Base-by-base conservation (phyloP, 495 filamentous ascomycete genomes). In the Sabuloglossum arenarium region DNA sequence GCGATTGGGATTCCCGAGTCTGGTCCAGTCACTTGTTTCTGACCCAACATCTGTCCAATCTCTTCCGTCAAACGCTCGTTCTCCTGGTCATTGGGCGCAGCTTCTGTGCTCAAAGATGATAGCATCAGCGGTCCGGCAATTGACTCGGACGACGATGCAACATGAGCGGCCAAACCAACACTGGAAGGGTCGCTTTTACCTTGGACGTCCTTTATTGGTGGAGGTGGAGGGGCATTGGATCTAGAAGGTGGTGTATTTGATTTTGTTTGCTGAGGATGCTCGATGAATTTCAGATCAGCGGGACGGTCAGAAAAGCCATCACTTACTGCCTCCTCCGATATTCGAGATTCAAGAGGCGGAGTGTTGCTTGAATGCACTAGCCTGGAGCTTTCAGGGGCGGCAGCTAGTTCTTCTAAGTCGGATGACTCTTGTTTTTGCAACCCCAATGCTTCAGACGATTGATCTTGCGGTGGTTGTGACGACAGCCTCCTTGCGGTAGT, bases 21-120 rank as follows among this genome's bases (percentile, higher is more conserved):
- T n/a, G 23, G 56, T 6, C 16, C 24, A 16, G 56, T 21, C 11
- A 19, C 3, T 6, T 25, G 45, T 23, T 11, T 32, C n/a, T 79
- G 75, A 60, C 75, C 87, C 12, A 91, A 67, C n/a, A 79, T 84
- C 34, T 77, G 78, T 27, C 88, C 84, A 32, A 93, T 93, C 60
- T 94, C 88, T 59, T 87, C 81, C 29, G 81, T 70, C 52, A 93
- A 67, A 53, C 79, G 75, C 58, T 94, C 88, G 60, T 76, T 89
- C 60, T 93, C 85, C 32, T 80, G 75, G 54, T 86, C 75, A 51
- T 81, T 71, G 12, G 73, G 66, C 0, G 72, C 75, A 19, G 71
- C 67, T 5, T 79, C 74, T 3, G 78, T 76, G 53, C 77, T 80
- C 53, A 78, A 64, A 6, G 73, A 70, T 14, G 78, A 75, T 9